A percentile compares a stretch with the other conserved stretches of the same genome.
phyloP scores from a whole-genome alignment of 495 filamentous ascomycete genomes.

The Aspergillus olivimuriae region DNA sequence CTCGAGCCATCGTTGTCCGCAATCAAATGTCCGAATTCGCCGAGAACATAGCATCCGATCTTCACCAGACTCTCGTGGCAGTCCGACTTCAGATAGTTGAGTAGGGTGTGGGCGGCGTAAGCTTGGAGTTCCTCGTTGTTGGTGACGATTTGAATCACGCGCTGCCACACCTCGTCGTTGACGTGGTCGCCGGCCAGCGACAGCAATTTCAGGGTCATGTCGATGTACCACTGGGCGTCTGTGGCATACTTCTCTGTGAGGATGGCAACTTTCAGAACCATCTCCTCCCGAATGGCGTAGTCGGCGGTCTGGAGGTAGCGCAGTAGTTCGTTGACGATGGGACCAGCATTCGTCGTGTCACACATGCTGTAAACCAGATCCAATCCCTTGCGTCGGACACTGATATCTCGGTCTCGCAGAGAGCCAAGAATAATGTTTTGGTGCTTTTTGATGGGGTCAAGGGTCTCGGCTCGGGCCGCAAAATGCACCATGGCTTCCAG shows the following conservation, averaged over 20 bases:
- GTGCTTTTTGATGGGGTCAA: constrained; percentile 97
- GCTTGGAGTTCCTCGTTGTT: constrained; percentile 98
- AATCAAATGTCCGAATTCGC: constrained; percentile 96
- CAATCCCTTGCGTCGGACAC: constrained; percentile 88
- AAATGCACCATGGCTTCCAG: constrained; percentile 98
- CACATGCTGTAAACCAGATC: constrained; percentile 99
- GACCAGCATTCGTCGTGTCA: constrained; percentile 82
- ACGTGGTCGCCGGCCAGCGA: constrained; percentile 98
- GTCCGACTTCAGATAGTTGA: constrained; percentile 84
- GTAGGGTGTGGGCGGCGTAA: constrained; percentile 87
- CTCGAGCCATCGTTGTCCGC: constrained; percentile 91
- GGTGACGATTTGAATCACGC: constrained; percentile 97
- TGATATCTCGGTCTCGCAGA: constrained; percentile 93
- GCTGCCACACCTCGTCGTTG: constrained; percentile 98
- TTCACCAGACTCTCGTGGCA: constrained; percentile 97
- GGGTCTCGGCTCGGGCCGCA: constrained; percentile 85
- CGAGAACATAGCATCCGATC: constrained; percentile 92
- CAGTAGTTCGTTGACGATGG: constrained; percentile 89
- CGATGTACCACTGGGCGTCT: constrained; percentile 98
- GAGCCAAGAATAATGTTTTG: constrained; percentile 93
- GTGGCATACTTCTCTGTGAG: constrained; percentile 98
- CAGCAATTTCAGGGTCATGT: constrained; percentile 90
- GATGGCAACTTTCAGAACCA: constrained; percentile 98
- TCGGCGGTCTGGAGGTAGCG: constrained; percentile 95
- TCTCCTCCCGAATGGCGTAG: constrained; percentile 96